These are phyloP conservation scores for Aspergillus vadensis DNA, from an alignment of 2,329 filamentous ascomycete genomes.

Conservation along the genomic window DNA sequence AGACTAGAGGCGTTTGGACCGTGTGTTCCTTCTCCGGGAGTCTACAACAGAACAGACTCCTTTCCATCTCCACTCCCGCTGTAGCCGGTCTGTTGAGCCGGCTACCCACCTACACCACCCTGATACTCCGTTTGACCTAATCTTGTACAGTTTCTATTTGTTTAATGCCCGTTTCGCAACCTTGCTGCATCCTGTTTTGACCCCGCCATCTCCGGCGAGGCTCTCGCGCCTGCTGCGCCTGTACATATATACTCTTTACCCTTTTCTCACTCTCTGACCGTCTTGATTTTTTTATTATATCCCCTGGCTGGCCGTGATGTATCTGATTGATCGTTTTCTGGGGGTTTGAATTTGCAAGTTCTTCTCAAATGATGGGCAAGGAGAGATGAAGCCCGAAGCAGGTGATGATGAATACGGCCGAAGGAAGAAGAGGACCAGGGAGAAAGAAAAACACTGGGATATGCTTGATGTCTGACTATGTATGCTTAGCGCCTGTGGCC, in stretches of 20 bases:
- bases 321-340: constrained; percentile 18
- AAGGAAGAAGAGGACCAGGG: constrained; percentile 5
- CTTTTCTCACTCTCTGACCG: constrained; percentile 4
- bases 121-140: constrained; percentile 13
- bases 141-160: constrained; percentile 20
- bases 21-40: not conserved
- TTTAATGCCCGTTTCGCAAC: constrained; percentile 17
- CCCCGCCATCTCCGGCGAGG: not conserved
- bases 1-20: constrained; percentile 1
- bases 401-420: constrained; percentile 8
- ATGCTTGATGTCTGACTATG: constrained; percentile 20
- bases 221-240: constrained; percentile 10
- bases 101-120: not conserved
- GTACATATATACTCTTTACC: constrained; percentile 22
- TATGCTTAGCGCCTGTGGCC: constrained; percentile 19
- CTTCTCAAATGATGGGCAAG: constrained; percentile 3
- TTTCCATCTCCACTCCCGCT: constrained; percentile 12
- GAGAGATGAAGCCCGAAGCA: constrained; percentile 6
- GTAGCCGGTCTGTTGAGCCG: not conserved
- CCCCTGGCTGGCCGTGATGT: constrained; percentile 22
- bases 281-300: constrained; percentile 18
- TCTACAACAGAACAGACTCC: not conserved
- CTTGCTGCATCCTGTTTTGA: constrained; percentile 5
- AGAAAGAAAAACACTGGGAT: constrained; percentile 10
- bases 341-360: constrained; percentile 10